These are phyloP conservation scores for Fagus crenata DNA, from an alignment of 306 rosid species.

Conservation along the genomic window DNA sequence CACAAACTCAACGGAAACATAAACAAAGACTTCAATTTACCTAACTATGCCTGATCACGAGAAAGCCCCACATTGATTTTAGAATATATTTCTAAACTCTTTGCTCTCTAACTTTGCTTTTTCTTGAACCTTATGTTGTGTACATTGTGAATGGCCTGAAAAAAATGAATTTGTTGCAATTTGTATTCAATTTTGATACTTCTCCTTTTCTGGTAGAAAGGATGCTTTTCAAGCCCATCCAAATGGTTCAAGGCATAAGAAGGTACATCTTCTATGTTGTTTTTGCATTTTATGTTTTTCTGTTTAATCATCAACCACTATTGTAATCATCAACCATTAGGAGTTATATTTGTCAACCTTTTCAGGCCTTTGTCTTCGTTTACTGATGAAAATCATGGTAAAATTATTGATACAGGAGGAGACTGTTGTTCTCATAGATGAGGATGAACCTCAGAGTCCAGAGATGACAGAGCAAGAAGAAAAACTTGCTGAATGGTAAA, in stretches of 20 bases:
- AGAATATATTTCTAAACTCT: not conserved
- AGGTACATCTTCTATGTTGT: slow-evolving; percentile 42
- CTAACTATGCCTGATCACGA: not conserved
- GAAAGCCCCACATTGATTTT: not conserved
- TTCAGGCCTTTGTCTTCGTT: slow-evolving; percentile 10
- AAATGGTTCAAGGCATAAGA: slow-evolving; percentile 44
- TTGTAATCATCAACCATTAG: slow-evolving; percentile 7
- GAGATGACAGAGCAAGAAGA: slow-evolving; percentile 49
- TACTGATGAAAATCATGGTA: not conserved
- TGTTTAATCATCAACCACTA: slow-evolving; percentile 5
- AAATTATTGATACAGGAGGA: slow-evolving; percentile 45
- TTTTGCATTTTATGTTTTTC: slow-evolving; percentile 8
- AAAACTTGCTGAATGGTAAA: slow-evolving; percentile 56
- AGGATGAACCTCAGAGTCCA: slow-evolving; percentile 47
- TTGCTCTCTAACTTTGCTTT: not conserved
- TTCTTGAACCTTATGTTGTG: not conserved
- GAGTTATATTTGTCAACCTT: not conserved
- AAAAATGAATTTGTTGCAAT: slow-evolving; percentile 21
- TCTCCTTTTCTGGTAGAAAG: slow-evolving; percentile 42
- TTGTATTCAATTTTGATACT: slow-evolving; percentile 15
- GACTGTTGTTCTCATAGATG: slow-evolving; percentile 75
- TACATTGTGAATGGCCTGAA: slow-evolving; percentile 18
- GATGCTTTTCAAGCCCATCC: slow-evolving; percentile 40
- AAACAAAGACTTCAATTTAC: not conserved
- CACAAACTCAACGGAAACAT: not conserved